Base-by-base conservation (phyloP, 2,329 filamentous ascomycete species). In the Moelleriella libera region DNA sequence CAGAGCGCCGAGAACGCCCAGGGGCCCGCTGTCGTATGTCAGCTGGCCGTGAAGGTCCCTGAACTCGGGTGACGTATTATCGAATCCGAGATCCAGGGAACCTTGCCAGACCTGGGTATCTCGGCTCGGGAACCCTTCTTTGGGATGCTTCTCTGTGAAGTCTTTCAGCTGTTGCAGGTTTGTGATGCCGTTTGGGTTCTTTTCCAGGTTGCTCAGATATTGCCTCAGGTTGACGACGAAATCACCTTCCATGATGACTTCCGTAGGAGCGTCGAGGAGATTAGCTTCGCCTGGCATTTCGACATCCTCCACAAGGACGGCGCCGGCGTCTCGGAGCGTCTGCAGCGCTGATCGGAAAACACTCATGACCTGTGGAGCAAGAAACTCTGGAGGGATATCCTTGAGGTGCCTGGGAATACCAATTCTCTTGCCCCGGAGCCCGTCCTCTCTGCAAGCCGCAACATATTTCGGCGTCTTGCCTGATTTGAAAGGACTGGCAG, bases 401-500 rank as follows among this genome's bases (percentile, higher is more conserved):
- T 12, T 63, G 31, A 83, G 37, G 53, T 83, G 80, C n/a, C 74
- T 68, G 0, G 81, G 77, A 5, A 86, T 69, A 2, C 82, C 83
- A 34, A 86, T 78, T 2, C 80, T 71, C 46, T 76, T 75, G 8
- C 76, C 78, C 7, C 60, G 49, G 0, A 83, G 65, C 1, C 70
- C 68, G 28, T 68, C 68, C 30, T 69, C 59, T 30, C 76, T 69
- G 57, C 80, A 76, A 0, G 80, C 75, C 1, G 67, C 68, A 5
- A 75, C 70, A 54, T 85, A 85, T 58, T 85, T 67, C 0, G 80
- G 81, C 2, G 75, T 58, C 2, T 58, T 44, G 5, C 73, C 68
- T 52, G 40, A 12, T 12, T 30, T 31, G 44, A 82, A 82, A 55
- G 80, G 80, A 30, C 76, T 78, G 2, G 71, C 72, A 0, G 66